These are phyloP conservation scores for Fomitopsis pinicola DNA, from an alignment of 1,284 basidiomycete species.

Conservation along the genomic window DNA sequence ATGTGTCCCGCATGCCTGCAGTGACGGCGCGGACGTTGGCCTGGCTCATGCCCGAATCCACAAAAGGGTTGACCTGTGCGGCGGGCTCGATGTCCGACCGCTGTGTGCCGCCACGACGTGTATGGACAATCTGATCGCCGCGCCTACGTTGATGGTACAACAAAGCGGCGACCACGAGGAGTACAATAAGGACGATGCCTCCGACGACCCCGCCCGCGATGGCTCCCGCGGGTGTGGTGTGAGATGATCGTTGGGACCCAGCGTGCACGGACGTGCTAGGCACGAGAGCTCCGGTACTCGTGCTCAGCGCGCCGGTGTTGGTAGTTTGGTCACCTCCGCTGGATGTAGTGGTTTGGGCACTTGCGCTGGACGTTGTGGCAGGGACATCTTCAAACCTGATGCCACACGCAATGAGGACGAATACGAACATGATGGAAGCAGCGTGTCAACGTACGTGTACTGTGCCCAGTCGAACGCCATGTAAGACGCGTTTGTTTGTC, in stretches of 20 bases:
- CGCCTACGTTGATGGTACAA: neutral
- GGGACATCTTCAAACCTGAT: neutral
- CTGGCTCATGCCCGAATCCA: neutral
- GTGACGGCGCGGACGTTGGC: neutral
- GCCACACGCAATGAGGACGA: neutral
- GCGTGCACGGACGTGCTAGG: neutral
- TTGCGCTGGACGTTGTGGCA: neutral
- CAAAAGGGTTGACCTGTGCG: neutral
- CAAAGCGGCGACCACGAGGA: neutral
- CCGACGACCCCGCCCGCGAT: slow-evolving; percentile 1
- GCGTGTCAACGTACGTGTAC: neutral
- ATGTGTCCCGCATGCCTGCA: neutral
- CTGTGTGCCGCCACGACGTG: neutral
- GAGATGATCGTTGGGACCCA: neutral
- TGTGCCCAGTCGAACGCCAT: neutral
- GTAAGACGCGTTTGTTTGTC: neutral
- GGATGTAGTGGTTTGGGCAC: neutral
- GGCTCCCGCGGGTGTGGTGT: neutral
- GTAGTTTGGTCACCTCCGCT: neutral
- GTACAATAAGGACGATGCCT: neutral
- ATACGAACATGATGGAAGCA: neutral
- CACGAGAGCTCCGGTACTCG: neutral
- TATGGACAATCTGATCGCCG: neutral
- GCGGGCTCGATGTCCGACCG: neutral
- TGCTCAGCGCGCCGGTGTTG: neutral